Conservation (phyloP, 2,329 filamentous ascomycete species). For the Exophiala dermatitidis region DNA sequence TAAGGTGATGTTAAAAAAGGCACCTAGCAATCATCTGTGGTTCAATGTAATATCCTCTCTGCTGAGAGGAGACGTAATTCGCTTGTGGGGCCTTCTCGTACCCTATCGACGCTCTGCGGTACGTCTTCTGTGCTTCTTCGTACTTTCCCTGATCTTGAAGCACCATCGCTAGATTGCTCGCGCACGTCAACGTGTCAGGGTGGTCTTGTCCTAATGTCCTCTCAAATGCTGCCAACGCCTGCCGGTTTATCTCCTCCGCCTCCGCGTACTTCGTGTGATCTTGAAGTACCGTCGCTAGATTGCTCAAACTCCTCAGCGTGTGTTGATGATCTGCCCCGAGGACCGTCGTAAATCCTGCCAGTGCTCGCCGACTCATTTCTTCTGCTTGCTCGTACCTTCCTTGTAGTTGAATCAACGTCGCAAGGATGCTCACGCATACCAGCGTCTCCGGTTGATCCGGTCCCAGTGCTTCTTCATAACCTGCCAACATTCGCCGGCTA, state of each 20-base stretch:
- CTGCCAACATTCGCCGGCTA: too few species aligned
- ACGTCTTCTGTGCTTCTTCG: neutral
- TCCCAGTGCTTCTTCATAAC: too few species aligned
- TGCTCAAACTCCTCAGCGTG: constrained; percentile 11
- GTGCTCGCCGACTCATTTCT: constrained; percentile 17
- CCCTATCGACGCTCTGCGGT: too few species aligned
- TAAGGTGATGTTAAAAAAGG: too few species aligned
- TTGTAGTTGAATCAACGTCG: constrained; percentile 3
- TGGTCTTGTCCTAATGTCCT: neutral
- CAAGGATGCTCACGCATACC: too few species aligned
- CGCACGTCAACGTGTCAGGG: neutral
- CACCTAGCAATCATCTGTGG: too few species aligned
- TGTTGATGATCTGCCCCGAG: constrained; percentile 26
- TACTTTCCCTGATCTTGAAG: neutral
- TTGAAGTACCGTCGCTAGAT: neutral
- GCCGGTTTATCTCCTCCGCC: neutral
- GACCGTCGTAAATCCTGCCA: constrained; percentile 18
- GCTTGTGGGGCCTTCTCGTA: too few species aligned
- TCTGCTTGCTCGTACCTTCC: constrained; percentile 24
- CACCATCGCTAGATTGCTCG: neutral
- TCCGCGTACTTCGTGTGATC: neutral
- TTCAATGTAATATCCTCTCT: too few species aligned
- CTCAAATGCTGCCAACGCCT: neutral
- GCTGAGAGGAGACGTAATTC: too few species aligned
- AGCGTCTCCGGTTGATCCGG: too few species aligned